Conservation (phyloP, 495 filamentous ascomycete genomes). For the Lasiosphaeria miniovina region DNA sequence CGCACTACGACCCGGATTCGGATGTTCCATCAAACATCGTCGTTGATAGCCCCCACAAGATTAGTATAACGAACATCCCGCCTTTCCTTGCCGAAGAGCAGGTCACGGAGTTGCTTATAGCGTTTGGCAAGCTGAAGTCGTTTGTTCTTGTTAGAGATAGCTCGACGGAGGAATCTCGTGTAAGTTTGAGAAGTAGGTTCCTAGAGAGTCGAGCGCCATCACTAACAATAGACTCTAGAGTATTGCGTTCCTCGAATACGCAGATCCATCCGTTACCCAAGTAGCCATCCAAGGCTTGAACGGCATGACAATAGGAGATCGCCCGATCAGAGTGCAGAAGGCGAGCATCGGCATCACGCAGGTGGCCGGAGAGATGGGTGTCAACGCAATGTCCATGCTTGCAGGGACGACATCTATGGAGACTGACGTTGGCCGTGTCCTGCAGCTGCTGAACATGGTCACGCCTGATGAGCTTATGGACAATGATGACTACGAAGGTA, state of each 20-base stretch:
- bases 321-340: conserved; percentile 76
- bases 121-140: conserved; percentile 90
- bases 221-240: conserved; percentile 54
- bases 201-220: not conserved
- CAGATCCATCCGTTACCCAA: conserved; percentile 70
- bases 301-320: conserved; percentile 86
- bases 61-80: conserved; percentile 86
- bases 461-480: conserved; percentile 94
- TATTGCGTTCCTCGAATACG: conserved; percentile 95
- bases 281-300: conserved; percentile 90
- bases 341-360: conserved; percentile 93
- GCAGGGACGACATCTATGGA: conserved; percentile 83
- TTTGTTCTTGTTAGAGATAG: conserved; percentile 89
- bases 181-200: conserved; percentile 45
- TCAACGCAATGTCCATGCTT: conserved; percentile 99
- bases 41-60: conserved; percentile 90
- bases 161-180: conserved; percentile 80
- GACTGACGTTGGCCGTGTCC: conserved; percentile 70
- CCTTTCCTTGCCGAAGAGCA: conserved; percentile 84
- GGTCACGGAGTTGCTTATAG: conserved; percentile 80
- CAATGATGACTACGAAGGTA: conserved; percentile 89
- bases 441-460: conserved; percentile 97
- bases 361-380: conserved; percentile 87
- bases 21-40: conserved; percentile 71
- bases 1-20: conserved; percentile 67